Percentiles rank a stretch among this genome's conserved stretches.
These are phyloP conservation scores for Solanum hybrid DNA, from an alignment of 305 asterid species.

Conservation along the genomic window DNA sequence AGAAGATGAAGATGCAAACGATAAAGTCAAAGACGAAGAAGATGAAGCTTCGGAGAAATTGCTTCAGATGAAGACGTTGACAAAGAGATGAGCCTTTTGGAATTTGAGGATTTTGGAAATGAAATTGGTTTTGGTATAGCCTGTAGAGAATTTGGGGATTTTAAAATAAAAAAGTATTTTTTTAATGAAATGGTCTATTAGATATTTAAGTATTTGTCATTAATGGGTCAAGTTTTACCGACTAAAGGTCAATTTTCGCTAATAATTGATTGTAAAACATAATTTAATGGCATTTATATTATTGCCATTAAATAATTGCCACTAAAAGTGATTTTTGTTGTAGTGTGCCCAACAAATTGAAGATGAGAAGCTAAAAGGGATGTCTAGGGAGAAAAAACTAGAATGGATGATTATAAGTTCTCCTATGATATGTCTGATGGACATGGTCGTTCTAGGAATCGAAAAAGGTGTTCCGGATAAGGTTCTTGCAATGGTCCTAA, in stretches of 20 bases:
- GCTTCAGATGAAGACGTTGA: neutral
- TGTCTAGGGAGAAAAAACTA: no score
- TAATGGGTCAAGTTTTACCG: neutral
- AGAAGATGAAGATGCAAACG: constrained; percentile 1
- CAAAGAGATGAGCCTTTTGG: neutral
- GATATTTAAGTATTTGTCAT: neutral
- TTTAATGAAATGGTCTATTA: neutral
- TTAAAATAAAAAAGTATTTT: no score
- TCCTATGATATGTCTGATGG: no score
- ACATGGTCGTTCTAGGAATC: no score
- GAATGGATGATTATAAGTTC: no score
- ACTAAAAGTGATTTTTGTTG: neutral
- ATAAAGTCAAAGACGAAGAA: constrained; percentile 3
- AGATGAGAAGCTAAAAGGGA: no score
- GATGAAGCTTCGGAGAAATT: constrained; percentile 5
- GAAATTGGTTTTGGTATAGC: neutral
- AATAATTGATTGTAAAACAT: no score
- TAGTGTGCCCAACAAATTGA: neutral
- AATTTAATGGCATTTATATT: no score
- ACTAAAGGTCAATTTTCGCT: neutral
- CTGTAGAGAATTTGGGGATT: neutral
- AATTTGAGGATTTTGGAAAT: no score
- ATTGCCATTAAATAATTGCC: neutral
- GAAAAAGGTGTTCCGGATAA: no score
- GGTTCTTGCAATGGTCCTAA: no score